These are phyloP conservation scores for Phaeolepiota aurea DNA, from an alignment of 768 basidiomycete genomes.

Conservation along the genomic window DNA sequence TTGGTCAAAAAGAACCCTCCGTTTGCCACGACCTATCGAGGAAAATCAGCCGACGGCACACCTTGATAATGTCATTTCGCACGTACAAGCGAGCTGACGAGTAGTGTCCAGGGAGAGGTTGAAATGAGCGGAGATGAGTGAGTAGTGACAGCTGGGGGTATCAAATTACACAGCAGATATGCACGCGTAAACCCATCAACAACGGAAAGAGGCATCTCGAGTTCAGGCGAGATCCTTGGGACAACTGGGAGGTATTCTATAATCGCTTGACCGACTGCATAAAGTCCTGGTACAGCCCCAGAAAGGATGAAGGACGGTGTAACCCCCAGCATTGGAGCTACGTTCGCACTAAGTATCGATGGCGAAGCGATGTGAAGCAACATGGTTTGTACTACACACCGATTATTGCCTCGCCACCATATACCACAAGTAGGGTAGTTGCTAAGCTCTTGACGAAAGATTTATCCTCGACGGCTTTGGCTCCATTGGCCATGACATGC, in stretches of 20 bases:
- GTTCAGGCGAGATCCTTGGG: slow-evolving; percentile 39
- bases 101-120: slow-evolving; percentile 68
- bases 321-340: slow-evolving; percentile 56
- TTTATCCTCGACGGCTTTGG: slow-evolving; percentile 29
- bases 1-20: slow-evolving; percentile 76
- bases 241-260: slow-evolving; percentile 52
- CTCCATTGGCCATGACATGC: slow-evolving; percentile 33
- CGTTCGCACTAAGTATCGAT: slow-evolving; percentile 3
- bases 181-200: slow-evolving; percentile 78
- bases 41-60: not conserved
- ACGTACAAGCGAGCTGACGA: slow-evolving; percentile 65
- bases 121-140: slow-evolving; percentile 43
- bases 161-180: slow-evolving; percentile 68
- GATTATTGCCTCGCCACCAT: slow-evolving; percentile 68
- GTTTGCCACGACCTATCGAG: slow-evolving; percentile 58
- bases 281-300: slow-evolving; percentile 56
- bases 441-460: slow-evolving; percentile 52
- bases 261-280: slow-evolving; percentile 49
- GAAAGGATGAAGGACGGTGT: slow-evolving; percentile 80
- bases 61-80: not conserved
- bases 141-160: slow-evolving; percentile 57
- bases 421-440: slow-evolving; percentile 61
- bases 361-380: slow-evolving; percentile 1
- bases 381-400: slow-evolving; percentile 35
- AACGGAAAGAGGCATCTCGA: slow-evolving; percentile 66